Conservation (phyloP, 768 basidiomycete species). For the Lentinula edodes region DNA sequence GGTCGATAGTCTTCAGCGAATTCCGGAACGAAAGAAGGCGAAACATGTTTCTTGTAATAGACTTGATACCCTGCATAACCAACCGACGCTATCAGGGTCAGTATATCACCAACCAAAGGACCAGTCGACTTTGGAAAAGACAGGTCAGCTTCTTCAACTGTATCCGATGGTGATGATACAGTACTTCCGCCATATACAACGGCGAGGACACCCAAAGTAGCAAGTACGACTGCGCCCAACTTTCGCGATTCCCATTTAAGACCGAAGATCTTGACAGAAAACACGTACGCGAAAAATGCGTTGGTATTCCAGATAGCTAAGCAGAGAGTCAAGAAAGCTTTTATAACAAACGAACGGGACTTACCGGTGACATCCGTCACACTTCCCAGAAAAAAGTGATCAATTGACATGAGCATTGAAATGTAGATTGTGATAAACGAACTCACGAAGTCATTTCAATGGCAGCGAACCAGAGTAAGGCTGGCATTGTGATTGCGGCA, state of each 20-base stretch:
- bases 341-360: slow-evolving; percentile 13
- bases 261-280: slow-evolving; percentile 68
- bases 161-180: slow-evolving; percentile 9
- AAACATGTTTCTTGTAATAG: slow-evolving; percentile 75
- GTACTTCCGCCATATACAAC: slow-evolving; percentile 78
- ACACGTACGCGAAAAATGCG: slow-evolving; percentile 86
- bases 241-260: slow-evolving; percentile 59
- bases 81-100: slow-evolving; percentile 70
- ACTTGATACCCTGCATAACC: slow-evolving; percentile 79
- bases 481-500: slow-evolving; percentile 56
- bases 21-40: slow-evolving; percentile 63
- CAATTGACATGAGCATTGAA: neutral
- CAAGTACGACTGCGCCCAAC: slow-evolving; percentile 69
- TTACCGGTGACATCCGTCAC: slow-evolving; percentile 75
- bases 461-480: slow-evolving; percentile 70
- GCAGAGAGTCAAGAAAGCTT: slow-evolving; percentile 10
- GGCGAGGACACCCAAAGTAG: slow-evolving; percentile 72
- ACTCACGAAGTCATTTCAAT: slow-evolving; percentile 70
- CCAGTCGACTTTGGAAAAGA: slow-evolving; percentile 30
- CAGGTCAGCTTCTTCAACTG: slow-evolving; percentile 1
- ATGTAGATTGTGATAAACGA: neutral
- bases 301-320: slow-evolving; percentile 80
- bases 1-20: slow-evolving; percentile 39
- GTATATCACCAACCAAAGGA: slow-evolving; percentile 65
- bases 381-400: slow-evolving; percentile 29